These are phyloP conservation scores for Penstemon davidsonii DNA, from an alignment of 257 asterid genomes.

Conservation along the genomic window DNA sequence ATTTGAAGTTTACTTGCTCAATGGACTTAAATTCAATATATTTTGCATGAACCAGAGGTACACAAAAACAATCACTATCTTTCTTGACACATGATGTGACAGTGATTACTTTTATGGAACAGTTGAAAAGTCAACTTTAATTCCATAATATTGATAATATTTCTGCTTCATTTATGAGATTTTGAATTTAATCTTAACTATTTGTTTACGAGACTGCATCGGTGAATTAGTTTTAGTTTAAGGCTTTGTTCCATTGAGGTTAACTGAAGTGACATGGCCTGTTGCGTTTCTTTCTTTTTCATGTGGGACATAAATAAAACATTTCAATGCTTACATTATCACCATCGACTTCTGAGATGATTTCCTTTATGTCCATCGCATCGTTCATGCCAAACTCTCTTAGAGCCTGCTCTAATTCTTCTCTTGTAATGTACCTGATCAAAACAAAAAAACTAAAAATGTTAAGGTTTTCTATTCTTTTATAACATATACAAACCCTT, in stretches of 20 bases:
- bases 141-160: too few species aligned
- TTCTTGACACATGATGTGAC: too few species aligned
- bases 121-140: too few species aligned
- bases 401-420: conserved; percentile 77
- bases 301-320: not conserved
- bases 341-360: conserved; percentile 61
- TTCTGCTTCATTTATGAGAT: too few species aligned
- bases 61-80: too few species aligned
- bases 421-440: conserved; percentile 60
- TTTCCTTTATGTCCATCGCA: conserved; percentile 57
- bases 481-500: not conserved
- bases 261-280: too few species aligned
- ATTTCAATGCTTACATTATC: conserved; percentile 47
- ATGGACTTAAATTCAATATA: not conserved
- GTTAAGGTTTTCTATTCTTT: not conserved
- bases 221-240: too few species aligned
- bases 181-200: too few species aligned
- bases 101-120: too few species aligned
- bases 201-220: too few species aligned
- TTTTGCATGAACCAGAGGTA: not conserved
- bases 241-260: too few species aligned
- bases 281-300: too few species aligned
- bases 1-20: not conserved
- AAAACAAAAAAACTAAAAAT: not conserved
- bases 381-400: conserved; percentile 61